These are phyloP conservation scores for Gaeumannomyces tritici DNA, from an alignment of 2,329 filamentous ascomycete genomes.

Conservation along the genomic window DNA sequence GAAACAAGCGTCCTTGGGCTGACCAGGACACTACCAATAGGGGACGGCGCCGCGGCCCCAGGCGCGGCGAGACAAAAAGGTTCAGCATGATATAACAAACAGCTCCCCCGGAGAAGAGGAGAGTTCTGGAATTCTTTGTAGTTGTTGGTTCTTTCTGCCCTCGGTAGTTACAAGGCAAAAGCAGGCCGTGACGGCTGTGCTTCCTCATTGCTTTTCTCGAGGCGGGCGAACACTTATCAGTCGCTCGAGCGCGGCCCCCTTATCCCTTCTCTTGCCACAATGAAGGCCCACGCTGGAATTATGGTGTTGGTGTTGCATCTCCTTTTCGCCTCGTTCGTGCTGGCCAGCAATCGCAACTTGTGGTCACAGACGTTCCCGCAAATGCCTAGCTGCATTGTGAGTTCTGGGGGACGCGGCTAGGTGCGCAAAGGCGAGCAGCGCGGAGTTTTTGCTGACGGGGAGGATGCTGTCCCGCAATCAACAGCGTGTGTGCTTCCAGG, in stretches of 20 bases:
- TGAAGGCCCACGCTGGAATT: background rate
- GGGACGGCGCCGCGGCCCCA: no score
- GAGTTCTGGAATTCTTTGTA: background rate
- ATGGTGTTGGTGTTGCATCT: background rate
- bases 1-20: background rate
- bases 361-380: background rate
- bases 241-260: background rate
- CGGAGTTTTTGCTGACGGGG: background rate
- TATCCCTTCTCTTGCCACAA: background rate
- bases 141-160: background rate
- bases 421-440: no score
- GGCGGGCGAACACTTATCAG: background rate
- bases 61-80: background rate
- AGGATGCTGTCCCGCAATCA: background rate
- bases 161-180: background rate
- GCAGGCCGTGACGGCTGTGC: background rate
- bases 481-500: background rate
- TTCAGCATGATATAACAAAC: background rate
- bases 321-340: background rate
- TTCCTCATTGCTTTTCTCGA: background rate
- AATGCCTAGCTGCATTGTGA: background rate
- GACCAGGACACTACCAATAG: no score
- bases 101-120: background rate
- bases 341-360: background rate
- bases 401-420: background rate